Base-by-base conservation (phyloP, 345 rosid genomes). In the Acer yangbiense region DNA sequence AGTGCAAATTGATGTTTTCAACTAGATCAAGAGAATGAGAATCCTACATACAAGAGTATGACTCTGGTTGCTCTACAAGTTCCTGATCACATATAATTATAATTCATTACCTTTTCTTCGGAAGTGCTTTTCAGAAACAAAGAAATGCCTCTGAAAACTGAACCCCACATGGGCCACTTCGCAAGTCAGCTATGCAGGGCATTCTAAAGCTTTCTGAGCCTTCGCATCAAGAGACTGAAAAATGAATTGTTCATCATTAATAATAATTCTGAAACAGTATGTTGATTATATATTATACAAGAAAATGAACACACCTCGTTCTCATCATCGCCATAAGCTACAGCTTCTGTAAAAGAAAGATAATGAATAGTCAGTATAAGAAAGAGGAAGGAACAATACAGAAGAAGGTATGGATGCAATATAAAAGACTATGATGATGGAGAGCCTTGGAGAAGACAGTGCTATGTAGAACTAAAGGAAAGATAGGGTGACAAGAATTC, bases 161-260 rank as follows among this genome's bases (percentile, higher is more conserved):
- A 77, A 55, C 60, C 9, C 97, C 98, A 58, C 98, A 93, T 9
- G 92, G 65, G 7, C 99, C 96, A 58, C 63, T 88, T 57, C 94
- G 91, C 82, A 95, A 81, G 74, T 91, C 94, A 61, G 93, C 93
- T 23, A 95, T 84, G 85, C 99, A 95, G 72, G 97, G 65, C 99
- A 95, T 20, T 95, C 94, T 39, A 95, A 78, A 44, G 98, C 97
- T 87, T 88, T 95, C 84, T 87, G 86, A 46, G 91, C 99, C 78
- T 86, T 88, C 1, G 84, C 93, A 69, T 95, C 97, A 64, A 89
- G 82, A 72, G 95, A 87, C 98, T 92, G 85, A 77, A 72, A 81
- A 82, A 81, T 68, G 35, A 76, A 14, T 21, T 32, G 27, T 66
- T 88, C 80, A 87, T 78, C 77, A 68, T 41, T 52, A 41, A 62